Conservation (phyloP, 352 stramenopile species). For the Phytophthora meadii region DNA sequence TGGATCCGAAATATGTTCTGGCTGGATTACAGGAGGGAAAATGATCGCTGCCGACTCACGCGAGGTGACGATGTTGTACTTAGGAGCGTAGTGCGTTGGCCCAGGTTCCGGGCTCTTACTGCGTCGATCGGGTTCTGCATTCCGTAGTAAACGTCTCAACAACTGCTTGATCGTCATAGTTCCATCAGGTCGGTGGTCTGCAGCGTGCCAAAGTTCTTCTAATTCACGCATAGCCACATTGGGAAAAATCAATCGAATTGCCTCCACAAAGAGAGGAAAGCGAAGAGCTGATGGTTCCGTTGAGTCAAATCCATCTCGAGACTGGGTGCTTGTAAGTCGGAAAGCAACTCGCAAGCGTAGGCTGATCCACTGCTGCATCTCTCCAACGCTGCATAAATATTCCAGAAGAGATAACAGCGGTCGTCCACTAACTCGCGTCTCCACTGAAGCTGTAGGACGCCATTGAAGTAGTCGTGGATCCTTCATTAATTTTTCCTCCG, state of each 20-base stretch:
- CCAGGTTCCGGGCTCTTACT: conserved; percentile 66
- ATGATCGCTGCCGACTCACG: conserved; percentile 54
- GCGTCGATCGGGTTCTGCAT: conserved; percentile 27
- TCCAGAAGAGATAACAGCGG: conserved; percentile 57
- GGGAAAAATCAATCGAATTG: conserved; percentile 61
- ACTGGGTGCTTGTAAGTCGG: conserved; percentile 32
- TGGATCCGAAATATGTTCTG: conserved; percentile 37
- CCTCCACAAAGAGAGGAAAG: conserved; percentile 48
- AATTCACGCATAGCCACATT: conserved; percentile 56
- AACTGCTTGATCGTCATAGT: conserved; percentile 36
- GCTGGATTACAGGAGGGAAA: conserved; percentile 43
- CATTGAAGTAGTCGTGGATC: conserved; percentile 60
- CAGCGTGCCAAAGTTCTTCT: conserved; percentile 61
- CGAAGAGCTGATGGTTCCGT: conserved; percentile 16
- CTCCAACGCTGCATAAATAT: conserved; percentile 52
- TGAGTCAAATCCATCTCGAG: neutral
- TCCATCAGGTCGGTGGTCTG: conserved; percentile 25
- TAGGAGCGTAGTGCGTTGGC: conserved; percentile 71
- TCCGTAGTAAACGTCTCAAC: conserved; percentile 23
- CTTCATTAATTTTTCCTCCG: conserved; percentile 33
- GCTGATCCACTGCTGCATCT: conserved; percentile 65
- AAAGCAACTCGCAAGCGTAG: conserved; percentile 65
- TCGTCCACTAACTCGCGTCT: conserved; percentile 40
- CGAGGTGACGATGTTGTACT: conserved; percentile 53
- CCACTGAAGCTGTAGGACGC: conserved; percentile 51